A percentile compares a stretch with the other conserved stretches of the same genome.
phyloP scores from a whole-genome alignment of 495 filamentous ascomycete genomes.

The Pseudomonodictys pantanalensis region DNA sequence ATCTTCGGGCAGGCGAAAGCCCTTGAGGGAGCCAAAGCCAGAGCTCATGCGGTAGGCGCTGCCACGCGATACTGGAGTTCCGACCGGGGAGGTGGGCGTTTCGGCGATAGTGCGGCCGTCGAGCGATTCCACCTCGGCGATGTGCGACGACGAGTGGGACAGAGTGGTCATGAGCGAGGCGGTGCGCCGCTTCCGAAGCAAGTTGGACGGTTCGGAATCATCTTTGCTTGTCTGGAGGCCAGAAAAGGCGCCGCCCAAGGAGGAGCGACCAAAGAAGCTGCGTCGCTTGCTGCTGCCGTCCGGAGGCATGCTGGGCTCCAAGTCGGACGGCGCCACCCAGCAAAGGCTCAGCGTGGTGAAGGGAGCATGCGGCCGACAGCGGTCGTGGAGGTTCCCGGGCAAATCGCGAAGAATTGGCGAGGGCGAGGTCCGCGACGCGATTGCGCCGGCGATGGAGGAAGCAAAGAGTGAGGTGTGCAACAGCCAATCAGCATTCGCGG shows the following conservation, averaged over 20 bases:
- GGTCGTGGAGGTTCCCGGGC: not conserved
- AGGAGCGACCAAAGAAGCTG: constrained; percentile 31
- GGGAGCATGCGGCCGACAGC: not conserved
- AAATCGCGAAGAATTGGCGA: too few species aligned
- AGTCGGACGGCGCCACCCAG: constrained; percentile 11
- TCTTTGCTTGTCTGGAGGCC: constrained; percentile 22
- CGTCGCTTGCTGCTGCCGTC: constrained; percentile 33
- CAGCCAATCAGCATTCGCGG: constrained; percentile 16
- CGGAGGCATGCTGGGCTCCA: constrained; percentile 33
- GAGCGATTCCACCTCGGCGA: constrained; percentile 11
- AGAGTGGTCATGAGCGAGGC: constrained; percentile 32
- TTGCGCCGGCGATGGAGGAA: not conserved
- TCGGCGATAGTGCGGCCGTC: not conserved
- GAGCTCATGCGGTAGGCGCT: constrained; percentile 47
- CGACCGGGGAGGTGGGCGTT: constrained; percentile 9
- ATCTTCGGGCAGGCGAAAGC: constrained; percentile 51
- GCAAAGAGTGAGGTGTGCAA: not conserved
- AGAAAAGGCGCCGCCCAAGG: constrained; percentile 30
- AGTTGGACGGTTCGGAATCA: constrained; percentile 24
- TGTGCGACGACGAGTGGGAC: constrained; percentile 5
- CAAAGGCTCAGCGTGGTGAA: constrained; percentile 7
- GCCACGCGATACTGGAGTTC: constrained; percentile 6
- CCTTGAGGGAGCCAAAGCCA: constrained; percentile 58
- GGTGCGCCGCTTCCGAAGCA: constrained; percentile 37
- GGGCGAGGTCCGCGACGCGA: not conserved